phyloP scores from a whole-genome alignment of 2,329 filamentous ascomycete genomes.

The Paecilomyces dactylethromorphus region DNA sequence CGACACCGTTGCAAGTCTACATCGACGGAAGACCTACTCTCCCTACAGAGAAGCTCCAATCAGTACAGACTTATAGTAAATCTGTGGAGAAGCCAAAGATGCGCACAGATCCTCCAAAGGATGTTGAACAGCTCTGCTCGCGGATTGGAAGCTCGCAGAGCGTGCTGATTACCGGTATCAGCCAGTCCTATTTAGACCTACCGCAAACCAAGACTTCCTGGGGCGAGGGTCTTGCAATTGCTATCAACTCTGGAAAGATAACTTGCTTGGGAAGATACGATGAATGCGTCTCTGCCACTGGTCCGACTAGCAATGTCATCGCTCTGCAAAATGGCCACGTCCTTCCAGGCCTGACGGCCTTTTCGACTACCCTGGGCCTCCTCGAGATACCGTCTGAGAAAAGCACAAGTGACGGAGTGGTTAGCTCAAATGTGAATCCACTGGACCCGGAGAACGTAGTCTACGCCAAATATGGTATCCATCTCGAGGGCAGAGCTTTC shows the following conservation, averaged over 20 bases:
- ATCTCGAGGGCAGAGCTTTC: conserved; percentile 50
- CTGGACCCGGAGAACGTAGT: conserved; percentile 9
- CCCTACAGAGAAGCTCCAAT: conserved; percentile 23
- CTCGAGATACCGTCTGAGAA: conserved; percentile 56
- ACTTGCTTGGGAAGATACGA: conserved; percentile 51
- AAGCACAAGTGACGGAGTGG: conserved; percentile 41
- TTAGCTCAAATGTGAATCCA: conserved; percentile 51
- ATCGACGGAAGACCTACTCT: conserved; percentile 51
- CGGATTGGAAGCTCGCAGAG: conserved; percentile 15
- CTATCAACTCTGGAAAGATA: conserved; percentile 49
- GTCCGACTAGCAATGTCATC: conserved; percentile 34
- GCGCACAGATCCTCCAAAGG: conserved; percentile 15
- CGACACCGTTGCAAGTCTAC: conserved; percentile 56
- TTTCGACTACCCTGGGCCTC: conserved; percentile 56
- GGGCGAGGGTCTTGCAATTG: conserved; percentile 38
- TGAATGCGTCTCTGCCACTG: conserved; percentile 36
- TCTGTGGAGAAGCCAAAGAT: conserved; percentile 11
- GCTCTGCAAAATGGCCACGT: conserved; percentile 54
- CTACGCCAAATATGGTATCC: conserved; percentile 41
- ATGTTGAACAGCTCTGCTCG: conserved; percentile 12
- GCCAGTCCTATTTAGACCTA: conserved; percentile 25
- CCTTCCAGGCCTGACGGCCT: conserved; percentile 54
- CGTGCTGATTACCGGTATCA: conserved; percentile 19
- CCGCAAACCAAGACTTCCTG: neutral
- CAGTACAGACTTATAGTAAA: conserved; percentile 8